These are phyloP conservation scores for Royoungia palumana DNA, from an alignment of 768 basidiomycete species.

Conservation along the genomic window DNA sequence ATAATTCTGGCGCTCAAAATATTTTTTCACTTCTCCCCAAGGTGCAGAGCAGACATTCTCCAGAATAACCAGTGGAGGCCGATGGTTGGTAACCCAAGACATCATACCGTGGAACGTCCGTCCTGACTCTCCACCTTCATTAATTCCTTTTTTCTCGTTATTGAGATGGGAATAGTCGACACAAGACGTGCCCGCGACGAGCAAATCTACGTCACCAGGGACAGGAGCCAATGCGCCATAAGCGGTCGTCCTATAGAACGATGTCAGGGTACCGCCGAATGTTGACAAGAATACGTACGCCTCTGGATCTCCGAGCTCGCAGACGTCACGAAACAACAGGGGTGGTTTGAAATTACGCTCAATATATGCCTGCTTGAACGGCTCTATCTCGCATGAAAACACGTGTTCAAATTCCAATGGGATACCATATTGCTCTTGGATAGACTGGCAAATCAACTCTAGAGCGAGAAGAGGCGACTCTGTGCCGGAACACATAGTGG, in stretches of 20 bases:
- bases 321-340: constrained; percentile 89
- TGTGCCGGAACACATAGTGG: constrained; percentile 97
- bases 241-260: constrained; percentile 69
- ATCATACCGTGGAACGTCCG: constrained; percentile 95
- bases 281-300: constrained; percentile 51
- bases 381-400: constrained; percentile 96
- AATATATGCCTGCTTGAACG: constrained; percentile 97
- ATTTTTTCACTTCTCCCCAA: constrained; percentile 71
- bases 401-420: constrained; percentile 81
- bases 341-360: constrained; percentile 95
- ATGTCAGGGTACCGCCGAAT: background rate
- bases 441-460: constrained; percentile 74
- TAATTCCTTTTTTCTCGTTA: constrained; percentile 85
- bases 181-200: constrained; percentile 93
- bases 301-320: constrained; percentile 74
- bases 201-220: constrained; percentile 85
- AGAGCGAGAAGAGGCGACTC: constrained; percentile 92
- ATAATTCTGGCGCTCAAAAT: constrained; percentile 75
- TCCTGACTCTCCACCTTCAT: constrained; percentile 89
- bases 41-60: constrained; percentile 94
- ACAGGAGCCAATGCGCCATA: constrained; percentile 85
- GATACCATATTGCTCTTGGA: constrained; percentile 63
- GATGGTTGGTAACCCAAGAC: constrained; percentile 82
- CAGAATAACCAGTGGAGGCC: constrained; percentile 87
- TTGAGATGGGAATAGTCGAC: constrained; percentile 98